Conservation (phyloP, 352 stramenopile species). For the Peronospora tabacina region DNA sequence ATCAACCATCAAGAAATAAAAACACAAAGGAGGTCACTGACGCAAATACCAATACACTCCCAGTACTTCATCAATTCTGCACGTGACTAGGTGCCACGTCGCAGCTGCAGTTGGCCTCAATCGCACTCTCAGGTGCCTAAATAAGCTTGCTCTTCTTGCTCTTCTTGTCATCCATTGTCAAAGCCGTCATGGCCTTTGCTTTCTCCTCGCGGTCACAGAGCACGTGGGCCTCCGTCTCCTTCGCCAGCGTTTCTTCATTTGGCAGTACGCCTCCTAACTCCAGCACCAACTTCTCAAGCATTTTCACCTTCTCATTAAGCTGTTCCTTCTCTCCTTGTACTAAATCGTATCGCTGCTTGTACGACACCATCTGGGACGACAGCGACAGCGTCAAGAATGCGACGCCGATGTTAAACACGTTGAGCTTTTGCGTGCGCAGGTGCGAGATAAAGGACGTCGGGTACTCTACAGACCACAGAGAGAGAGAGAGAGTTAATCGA, state of each 20-base stretch:
- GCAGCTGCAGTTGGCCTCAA: conserved; percentile 1
- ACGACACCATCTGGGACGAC: conserved; percentile 72
- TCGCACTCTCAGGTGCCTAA: conserved; percentile 25
- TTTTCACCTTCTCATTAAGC: conserved; percentile 40
- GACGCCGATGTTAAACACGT: conserved; percentile 81
- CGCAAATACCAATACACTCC: not conserved
- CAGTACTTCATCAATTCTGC: conserved; percentile 5
- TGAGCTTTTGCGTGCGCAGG: conserved; percentile 70
- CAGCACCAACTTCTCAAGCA: conserved; percentile 59
- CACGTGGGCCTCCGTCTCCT: conserved; percentile 35
- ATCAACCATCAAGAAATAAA: conserved; percentile 60
- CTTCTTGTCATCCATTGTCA: conserved; percentile 30
- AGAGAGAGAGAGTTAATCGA: not conserved
- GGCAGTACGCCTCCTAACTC: conserved; percentile 50
- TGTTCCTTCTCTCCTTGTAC: conserved; percentile 32
- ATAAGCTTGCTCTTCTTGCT: conserved; percentile 59
- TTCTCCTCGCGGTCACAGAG: conserved; percentile 33
- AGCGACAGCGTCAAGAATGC: conserved; percentile 79
- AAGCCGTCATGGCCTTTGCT: conserved; percentile 27
- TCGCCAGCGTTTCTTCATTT: conserved; percentile 41
- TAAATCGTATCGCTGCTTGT: conserved; percentile 56
- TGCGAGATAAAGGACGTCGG: conserved; percentile 77
- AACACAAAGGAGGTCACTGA: conserved; percentile 1
- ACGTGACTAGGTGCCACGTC: not conserved
- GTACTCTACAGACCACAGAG: conserved; percentile 44